Evolutionary conservation across 176 grass and related monocot genomes (phyloP).

Genomic region (Leersia perrieri): DNA sequence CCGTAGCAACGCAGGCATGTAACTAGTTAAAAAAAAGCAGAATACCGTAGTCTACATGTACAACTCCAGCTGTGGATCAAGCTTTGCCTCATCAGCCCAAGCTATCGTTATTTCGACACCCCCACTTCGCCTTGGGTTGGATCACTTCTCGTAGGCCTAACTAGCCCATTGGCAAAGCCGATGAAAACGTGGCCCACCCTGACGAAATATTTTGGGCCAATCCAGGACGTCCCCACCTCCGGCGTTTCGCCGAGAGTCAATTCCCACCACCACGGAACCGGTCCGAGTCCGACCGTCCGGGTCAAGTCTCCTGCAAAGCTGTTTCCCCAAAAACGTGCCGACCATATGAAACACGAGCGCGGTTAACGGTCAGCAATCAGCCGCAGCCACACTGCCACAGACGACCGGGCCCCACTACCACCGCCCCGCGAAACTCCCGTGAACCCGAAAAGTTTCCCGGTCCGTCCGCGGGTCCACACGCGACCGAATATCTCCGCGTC

Average conservation of each 20-base stretch:
- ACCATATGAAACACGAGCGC: neutral
- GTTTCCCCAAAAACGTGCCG: neutral
- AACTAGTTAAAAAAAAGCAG: too few species aligned
- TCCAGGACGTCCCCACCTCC: neutral
- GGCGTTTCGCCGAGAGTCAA: neutral
- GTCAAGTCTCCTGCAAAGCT: neutral
- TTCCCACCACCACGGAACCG: neutral
- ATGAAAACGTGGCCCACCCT: neutral
- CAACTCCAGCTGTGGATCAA: too few species aligned
- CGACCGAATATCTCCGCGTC: slow-evolving; percentile 9
- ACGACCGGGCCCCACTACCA: neutral
- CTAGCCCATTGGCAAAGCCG: too few species aligned
- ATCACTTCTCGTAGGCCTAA: too few species aligned
- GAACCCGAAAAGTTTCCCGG: slow-evolving; percentile 21
- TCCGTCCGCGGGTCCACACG: too few species aligned
- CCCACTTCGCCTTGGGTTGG: too few species aligned
- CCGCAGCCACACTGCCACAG: neutral
- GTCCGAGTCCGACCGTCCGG: neutral
- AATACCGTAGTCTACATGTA: too few species aligned
- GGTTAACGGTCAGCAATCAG: neutral
- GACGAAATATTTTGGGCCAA: neutral
- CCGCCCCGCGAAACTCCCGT: neutral
- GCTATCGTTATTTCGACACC: too few species aligned
- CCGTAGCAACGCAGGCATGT: too few species aligned
- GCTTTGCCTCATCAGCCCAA: too few species aligned